Evolutionary conservation across 805 yeast genomes (phyloP).

Genomic region (Candida broadrunensis): DNA sequence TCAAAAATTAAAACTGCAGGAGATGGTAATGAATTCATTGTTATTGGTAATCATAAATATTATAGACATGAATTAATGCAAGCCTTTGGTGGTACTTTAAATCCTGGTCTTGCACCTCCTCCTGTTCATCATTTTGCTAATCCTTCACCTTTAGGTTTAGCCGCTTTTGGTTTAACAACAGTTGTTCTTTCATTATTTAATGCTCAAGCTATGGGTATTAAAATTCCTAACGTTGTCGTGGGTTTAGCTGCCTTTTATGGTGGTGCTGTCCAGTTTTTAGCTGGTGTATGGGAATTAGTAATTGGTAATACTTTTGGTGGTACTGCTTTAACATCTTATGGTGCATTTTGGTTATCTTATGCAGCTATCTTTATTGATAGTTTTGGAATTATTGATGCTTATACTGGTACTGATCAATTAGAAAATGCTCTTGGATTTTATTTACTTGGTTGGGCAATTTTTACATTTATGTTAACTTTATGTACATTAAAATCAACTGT

Average conservation of each 20-base stretch:
- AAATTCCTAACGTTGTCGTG: conserved; percentile 51
- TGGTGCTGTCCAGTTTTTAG: conserved; percentile 57
- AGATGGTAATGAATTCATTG: conserved; percentile 32
- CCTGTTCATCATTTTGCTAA: conserved; percentile 63
- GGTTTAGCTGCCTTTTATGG: conserved; percentile 65
- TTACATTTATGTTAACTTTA: conserved; percentile 34
- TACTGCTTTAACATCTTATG: conserved; percentile 58
- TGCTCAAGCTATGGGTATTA: conserved; percentile 55
- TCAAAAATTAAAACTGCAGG: conserved; percentile 30
- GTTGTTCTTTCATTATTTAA: conserved; percentile 58
- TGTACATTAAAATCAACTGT: conserved; percentile 37
- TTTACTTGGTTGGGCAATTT: conserved; percentile 39
- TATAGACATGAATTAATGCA: conserved; percentile 37
- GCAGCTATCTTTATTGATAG: conserved; percentile 27
- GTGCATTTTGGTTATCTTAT: conserved; percentile 36
- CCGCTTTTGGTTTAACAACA: conserved; percentile 63
- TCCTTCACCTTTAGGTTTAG: conserved; percentile 66
- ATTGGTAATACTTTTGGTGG: conserved; percentile 69
- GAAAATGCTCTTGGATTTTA: conserved; percentile 33
- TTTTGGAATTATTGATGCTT: conserved; percentile 33
- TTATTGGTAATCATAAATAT: conserved; percentile 32
- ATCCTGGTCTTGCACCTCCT: conserved; percentile 31
- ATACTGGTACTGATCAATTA: conserved; percentile 19
- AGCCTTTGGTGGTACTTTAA: conserved; percentile 39
- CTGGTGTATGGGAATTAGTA: conserved; percentile 69